Evolutionary conservation across 2,329 filamentous ascomycete genomes (phyloP).

Genomic region (Ophiostoma sp.): DNA sequence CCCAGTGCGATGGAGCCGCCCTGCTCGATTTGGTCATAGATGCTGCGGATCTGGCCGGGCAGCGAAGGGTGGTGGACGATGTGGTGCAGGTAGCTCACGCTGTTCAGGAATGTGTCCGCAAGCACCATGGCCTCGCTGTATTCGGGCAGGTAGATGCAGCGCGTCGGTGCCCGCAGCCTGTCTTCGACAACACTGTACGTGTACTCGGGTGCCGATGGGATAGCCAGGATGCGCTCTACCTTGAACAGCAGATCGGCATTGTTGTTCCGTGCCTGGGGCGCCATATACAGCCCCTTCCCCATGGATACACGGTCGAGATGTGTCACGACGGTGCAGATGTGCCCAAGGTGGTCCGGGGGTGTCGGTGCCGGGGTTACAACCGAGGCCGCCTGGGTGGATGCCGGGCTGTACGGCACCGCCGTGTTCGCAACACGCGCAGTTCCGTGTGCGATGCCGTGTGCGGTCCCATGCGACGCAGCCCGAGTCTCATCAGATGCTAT

Average conservation of each 20-base stretch:
- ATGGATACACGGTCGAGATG: slow-evolving; percentile 21
- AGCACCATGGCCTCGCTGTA: slow-evolving; percentile 13
- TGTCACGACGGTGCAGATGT: slow-evolving; percentile 19
- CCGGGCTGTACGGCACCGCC: background rate
- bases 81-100: slow-evolving; percentile 19
- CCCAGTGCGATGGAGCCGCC: background rate
- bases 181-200: slow-evolving; percentile 13
- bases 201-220: slow-evolving; percentile 14
- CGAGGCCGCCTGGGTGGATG: background rate
- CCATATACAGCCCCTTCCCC: slow-evolving; percentile 16
- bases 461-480: background rate
- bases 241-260: background rate
- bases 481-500: background rate
- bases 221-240: slow-evolving; percentile 11
- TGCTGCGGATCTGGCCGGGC: background rate
- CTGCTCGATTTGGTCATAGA: slow-evolving; percentile 16
- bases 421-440: background rate
- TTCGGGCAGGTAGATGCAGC: slow-evolving; percentile 15
- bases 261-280: background rate
- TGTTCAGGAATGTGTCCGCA: background rate
- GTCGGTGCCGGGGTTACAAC: background rate
- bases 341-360: slow-evolving; percentile 4
- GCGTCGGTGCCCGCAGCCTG: slow-evolving; percentile 2
- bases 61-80: slow-evolving; percentile 20
- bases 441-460: background rate